Evolutionary conservation across 176 grass and related monocot genomes (phyloP), one percentile per base, ranked within the genome.

Genomic region (Eragrostis nindensis): DNA sequence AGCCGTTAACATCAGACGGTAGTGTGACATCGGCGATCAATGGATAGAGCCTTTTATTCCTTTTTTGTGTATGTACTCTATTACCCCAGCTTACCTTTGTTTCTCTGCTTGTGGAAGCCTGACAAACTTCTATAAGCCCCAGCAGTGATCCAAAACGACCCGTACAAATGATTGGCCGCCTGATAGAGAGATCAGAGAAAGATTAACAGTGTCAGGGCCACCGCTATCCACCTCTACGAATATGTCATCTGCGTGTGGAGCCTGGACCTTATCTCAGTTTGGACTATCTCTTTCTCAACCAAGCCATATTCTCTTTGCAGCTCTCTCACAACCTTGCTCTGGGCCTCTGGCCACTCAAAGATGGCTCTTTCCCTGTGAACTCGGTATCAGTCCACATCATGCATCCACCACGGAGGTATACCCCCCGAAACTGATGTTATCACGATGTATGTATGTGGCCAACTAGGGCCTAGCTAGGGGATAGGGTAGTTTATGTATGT

Each of bases 131-230:
- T 36, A 36, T 36, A 38, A 32, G 64, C 17, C 43, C 9, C 43
- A 32, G 21, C 41, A 14, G n/a, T 13, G 42, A 8, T 8, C 61
- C 22, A 39, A 53, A 53, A 19, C 49, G 17, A 19, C 4, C 49
- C 49, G 17, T 53, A 38, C 46, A 53, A 67, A 79, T 54, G 76
- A 79, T 79, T 79, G 62, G 75, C 44, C 25, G 5, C 56, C 56
- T 26, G 21, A 18, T 18, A 14, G 43, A 40, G 61, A 53, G 27
- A 66, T 54, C 62, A 12, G 30, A 6, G 41, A 53, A 54, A 26
- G 12, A 2, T 42, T 25, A 11, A 55, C 18, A 40, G 47, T 41
- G 24, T 11, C 21, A 25, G 4, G 21, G 21, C 47, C 47, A 27
- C 19, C 10, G 45, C 13, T 27, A 74, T 74, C 30, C 57, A 52